Percentiles rank a stretch among this genome's conserved stretches.
phyloP scores from a whole-genome alignment of 805 yeast genomes.

The Myxozyma kluyveri region DNA sequence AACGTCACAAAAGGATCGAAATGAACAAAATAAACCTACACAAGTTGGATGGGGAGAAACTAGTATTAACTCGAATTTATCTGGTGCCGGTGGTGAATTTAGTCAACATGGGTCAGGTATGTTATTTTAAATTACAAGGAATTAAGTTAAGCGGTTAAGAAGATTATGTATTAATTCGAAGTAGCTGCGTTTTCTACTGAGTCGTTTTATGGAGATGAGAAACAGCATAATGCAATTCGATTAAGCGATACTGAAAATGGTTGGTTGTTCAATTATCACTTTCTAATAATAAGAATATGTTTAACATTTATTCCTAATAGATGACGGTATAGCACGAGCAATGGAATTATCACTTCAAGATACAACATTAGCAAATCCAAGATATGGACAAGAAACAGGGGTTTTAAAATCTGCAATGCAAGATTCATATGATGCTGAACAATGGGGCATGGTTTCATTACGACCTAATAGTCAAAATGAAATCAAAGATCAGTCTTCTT shows the following conservation, averaged over 20 bases:
- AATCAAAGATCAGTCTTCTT: background rate
- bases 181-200: slow-evolving; percentile 19
- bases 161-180: background rate
- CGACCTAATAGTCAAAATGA: background rate
- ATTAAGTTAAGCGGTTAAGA: no score
- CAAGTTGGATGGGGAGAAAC: no score
- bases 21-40: no score
- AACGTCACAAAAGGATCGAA: no score
- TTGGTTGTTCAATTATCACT: no score
- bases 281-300: no score
- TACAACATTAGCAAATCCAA: background rate
- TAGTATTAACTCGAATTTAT: no score
- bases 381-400: slow-evolving; percentile 30
- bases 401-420: slow-evolving; percentile 32
- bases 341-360: slow-evolving; percentile 21
- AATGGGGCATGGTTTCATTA: slow-evolving; percentile 32
- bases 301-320: background rate
- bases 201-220: slow-evolving; percentile 8
- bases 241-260: background rate
- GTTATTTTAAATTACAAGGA: background rate
- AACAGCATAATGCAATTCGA: background rate
- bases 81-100: background rate
- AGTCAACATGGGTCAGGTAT: background rate
- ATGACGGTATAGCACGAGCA: slow-evolving; percentile 23
- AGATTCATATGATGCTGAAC: slow-evolving; percentile 29